Conservation (phyloP, 2,329 filamentous ascomycete genomes). For the Microsporum canis region DNA sequence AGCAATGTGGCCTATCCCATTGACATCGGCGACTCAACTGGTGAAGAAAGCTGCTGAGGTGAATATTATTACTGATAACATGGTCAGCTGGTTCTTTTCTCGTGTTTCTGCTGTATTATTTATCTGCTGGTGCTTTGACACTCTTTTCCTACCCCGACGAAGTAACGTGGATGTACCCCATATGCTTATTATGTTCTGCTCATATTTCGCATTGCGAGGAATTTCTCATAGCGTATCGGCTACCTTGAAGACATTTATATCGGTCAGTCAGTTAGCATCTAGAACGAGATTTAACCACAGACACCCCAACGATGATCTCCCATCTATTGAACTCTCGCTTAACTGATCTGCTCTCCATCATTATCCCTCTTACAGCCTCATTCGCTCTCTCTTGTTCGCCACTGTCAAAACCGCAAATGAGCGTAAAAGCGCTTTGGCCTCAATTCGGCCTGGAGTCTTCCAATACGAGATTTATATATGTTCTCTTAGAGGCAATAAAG, state of each 20-base stretch:
- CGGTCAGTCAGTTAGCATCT: background rate
- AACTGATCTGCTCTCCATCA: background rate
- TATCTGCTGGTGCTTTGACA: background rate
- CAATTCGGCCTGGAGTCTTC: background rate
- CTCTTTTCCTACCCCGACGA: background rate
- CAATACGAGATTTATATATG: background rate
- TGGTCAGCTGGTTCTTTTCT: background rate
- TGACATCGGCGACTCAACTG: constrained; percentile 18
- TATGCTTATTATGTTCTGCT: background rate
- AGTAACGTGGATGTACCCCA: background rate
- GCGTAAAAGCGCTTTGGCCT: background rate
- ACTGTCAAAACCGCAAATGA: background rate
- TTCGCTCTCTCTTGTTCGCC: background rate
- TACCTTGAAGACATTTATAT: background rate
- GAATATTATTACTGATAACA: background rate
- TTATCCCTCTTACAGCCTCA: background rate
- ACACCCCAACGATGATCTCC: background rate
- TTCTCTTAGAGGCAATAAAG: background rate
- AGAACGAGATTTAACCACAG: background rate
- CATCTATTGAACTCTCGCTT: background rate
- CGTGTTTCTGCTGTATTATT: background rate
- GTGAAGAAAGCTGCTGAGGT: background rate
- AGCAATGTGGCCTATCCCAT: constrained; percentile 24
- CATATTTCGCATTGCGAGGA: background rate
- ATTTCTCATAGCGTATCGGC: background rate